Evolutionary conservation across 768 basidiomycete species (phyloP), one percentile per base, ranked within the genome.

Genomic region (Nidularia pulvinata): DNA sequence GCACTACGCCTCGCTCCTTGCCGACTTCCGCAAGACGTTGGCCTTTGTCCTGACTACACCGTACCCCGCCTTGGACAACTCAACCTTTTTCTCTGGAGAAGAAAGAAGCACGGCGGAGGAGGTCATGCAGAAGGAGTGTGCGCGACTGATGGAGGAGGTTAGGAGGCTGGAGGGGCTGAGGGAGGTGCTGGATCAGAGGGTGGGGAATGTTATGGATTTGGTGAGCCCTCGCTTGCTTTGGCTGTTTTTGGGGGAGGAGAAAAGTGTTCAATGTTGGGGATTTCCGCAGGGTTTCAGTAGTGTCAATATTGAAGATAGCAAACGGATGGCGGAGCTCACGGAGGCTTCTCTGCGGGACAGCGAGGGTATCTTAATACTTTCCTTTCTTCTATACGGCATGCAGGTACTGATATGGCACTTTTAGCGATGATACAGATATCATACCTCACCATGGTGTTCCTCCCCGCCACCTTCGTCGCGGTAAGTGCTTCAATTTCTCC

Each of bases 11-110:
- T 72, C 74, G 10, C 74, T 86, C 25, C 70, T 85, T 33, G 69
- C 78, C 3, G 80, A 84, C 55, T 84, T 86, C 59, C 63, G 62
- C 25, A 80, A 82, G 55, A 72, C 79, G 0, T 74, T 85, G 3
- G n/a, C 53, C 0, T 86, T 86, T 56, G 65, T 86, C 1, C 55
- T 62, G 33, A 63, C 74, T 4, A 83, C 80, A 0, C 69, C 66
- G 3, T 81, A 84, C 59, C 85, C 82, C 3, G 70, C 74, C 7
- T 62, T 84, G 61, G 62, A 61, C n/a, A 54, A 59, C 46, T 43
- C 55, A 32, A 34, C 10, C 22, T 13, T 11, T 9, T 34, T 49
- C 33, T 2, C 10, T 33, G 48, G 9, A n/a, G 34, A 36, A 32
- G 48, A 34, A 32, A 25, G 34, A 33, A 14, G 25, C 14, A 32